phyloP scores from a whole-genome alignment of 352 stramenopile genomes.

The Globisporangium nagaii region DNA sequence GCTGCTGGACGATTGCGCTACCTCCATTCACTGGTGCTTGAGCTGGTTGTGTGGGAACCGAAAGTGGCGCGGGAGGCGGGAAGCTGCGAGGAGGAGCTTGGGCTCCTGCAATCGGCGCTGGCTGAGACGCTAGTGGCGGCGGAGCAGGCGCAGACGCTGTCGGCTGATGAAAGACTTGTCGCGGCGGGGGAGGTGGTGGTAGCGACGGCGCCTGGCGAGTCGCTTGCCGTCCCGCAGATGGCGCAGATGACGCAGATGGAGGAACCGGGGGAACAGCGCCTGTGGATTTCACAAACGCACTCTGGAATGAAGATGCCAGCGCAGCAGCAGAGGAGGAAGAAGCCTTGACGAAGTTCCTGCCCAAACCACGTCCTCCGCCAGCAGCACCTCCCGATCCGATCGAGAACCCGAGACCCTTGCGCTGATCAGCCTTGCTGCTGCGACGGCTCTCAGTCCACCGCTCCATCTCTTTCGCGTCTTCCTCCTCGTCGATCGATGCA shows the following conservation, averaged over 20 bases:
- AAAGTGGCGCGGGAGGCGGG: neutral
- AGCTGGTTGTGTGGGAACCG: neutral
- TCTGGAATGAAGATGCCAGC: constrained; percentile 11
- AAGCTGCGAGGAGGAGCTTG: constrained; percentile 5
- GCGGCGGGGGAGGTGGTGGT: neutral
- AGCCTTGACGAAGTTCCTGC: constrained; percentile 33
- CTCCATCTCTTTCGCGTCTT: constrained; percentile 49
- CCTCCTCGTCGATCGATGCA: constrained; percentile 24
- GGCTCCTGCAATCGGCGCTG: neutral
- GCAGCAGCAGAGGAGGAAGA: constrained; percentile 12
- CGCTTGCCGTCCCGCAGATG: neutral
- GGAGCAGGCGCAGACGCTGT: neutral
- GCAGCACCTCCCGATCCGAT: neutral
- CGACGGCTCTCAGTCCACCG: constrained; percentile 48
- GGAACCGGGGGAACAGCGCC: neutral
- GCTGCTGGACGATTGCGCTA: neutral
- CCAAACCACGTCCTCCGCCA: neutral
- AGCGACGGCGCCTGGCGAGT: neutral
- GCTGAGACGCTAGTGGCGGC: neutral
- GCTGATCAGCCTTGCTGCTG: constrained; percentile 58
- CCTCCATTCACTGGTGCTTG: neutral
- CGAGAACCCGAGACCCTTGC: constrained; percentile 65
- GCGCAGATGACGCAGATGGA: neutral
- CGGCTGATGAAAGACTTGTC: neutral
- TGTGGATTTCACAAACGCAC: constrained; percentile 21